Base-by-base conservation (phyloP, 768 basidiomycete genomes). In the Termitomyces sp. region DNA sequence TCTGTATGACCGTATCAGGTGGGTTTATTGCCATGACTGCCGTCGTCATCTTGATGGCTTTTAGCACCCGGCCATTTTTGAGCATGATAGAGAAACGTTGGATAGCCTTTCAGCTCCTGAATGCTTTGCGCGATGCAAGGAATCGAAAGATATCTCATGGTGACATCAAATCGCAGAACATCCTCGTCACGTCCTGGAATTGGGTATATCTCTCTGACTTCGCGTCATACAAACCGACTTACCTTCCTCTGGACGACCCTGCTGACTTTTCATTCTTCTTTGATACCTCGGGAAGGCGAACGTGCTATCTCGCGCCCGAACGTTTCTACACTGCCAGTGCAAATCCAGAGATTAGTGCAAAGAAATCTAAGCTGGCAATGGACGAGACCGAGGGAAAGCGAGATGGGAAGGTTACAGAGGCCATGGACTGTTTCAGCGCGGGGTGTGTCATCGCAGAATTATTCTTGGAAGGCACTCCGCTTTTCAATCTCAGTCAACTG, bases 181-280 rank as follows among this genome's bases (percentile, higher is more conserved):
- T 99, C 66, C 84, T 98, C 55, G 93, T 98, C 53, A 95, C 96
- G 0, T 95, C 96, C 0, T 96, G 94, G 82, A 96, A 98, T 69
- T 94, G 93, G 87, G 83, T 97, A 11, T 94, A 95, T 69, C 80
- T 99, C 55, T 92, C 96, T 46, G 97, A 98, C 76, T 98, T 98
- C 72, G 92, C 96, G 0, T 84, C 88, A 0, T 96, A 92, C 83
- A 99, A 99, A 72, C 97, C 96, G 0, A 96, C 94, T 2, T 92
- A 87, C 72, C 85, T 99, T 11, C 97, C 97, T 0, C 83, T 98
- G 48, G 94, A 99, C 69, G 96, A 98, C 70, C 97, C 97, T 4
- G 87, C 96, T 8, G 95, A 96, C 75, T 99, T 98, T 73, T 96
- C 95, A 4, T 97, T 95, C 79, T 99, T 88, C 81, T 98, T 96